These are phyloP conservation scores for Cladosporium colombiae DNA, from an alignment of 2,329 filamentous ascomycete species.

Conservation along the genomic window DNA sequence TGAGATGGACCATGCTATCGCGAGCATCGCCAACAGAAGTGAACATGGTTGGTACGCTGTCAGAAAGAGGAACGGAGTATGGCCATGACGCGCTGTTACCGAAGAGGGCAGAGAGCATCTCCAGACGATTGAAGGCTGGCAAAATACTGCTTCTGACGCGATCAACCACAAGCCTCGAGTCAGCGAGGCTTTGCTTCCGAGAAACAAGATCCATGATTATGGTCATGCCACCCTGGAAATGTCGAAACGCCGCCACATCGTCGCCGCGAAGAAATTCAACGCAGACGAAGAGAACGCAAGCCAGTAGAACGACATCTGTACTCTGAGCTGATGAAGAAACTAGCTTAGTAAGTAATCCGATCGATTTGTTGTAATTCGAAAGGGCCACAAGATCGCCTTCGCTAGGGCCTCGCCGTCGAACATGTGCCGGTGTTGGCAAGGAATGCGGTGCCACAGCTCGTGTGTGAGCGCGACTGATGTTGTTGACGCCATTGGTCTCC, in stretches of 20 bases:
- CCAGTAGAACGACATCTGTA: constrained; percentile 6
- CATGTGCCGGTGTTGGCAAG: neutral
- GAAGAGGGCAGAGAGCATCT: constrained; percentile 11
- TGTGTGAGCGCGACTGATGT: neutral
- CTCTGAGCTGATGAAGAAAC: neutral
- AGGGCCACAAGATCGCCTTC: neutral
- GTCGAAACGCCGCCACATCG: constrained; percentile 1
- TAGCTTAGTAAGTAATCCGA: neutral
- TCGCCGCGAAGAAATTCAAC: constrained; percentile 18
- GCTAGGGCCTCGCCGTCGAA: neutral
- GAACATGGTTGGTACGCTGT: constrained; percentile 13
- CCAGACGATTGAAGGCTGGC: constrained; percentile 18
- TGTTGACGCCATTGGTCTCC: neutral
- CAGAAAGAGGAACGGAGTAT: neutral
- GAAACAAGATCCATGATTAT: neutral
- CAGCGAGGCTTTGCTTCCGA: neutral
- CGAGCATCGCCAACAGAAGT: constrained; percentile 1
- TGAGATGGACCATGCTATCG: constrained; percentile 17
- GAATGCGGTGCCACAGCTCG: neutral
- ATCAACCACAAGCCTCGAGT: neutral
- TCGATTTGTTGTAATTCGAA: constrained; percentile 19
- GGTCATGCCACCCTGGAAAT: constrained; percentile 17
- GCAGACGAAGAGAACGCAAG: constrained; percentile 19
- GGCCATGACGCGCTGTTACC: constrained; percentile 4
- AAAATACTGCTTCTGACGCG: constrained; percentile 6